Evolutionary conservation across 2,329 filamentous ascomycete genomes (phyloP).

Genomic region (Aspergillus fructus): DNA sequence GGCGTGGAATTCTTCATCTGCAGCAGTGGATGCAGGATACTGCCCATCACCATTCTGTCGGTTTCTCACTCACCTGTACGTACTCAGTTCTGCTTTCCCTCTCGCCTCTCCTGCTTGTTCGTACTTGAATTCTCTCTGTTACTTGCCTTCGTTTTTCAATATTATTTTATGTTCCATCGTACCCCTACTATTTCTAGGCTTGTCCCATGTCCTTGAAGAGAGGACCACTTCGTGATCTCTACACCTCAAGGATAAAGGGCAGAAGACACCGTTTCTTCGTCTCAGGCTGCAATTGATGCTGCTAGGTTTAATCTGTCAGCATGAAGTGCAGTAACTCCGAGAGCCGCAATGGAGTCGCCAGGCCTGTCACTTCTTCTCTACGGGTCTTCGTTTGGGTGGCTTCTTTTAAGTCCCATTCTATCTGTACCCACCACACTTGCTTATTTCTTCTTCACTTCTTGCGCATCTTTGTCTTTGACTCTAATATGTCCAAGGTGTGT

Average conservation of each 20-base stretch:
- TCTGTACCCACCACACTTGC: conserved; percentile 6
- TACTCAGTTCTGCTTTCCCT: background rate
- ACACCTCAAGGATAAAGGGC: background rate
- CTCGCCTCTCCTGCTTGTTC: background rate
- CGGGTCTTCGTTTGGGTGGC: conserved; percentile 6
- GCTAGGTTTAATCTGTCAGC: background rate
- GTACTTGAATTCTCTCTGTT: conserved; percentile 3
- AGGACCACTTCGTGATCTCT: background rate
- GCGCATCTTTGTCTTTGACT: background rate
- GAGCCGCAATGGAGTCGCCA: conserved; percentile 9
- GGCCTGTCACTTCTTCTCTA: conserved; percentile 15
- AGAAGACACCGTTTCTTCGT: background rate
- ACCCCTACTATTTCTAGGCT: background rate
- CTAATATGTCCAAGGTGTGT: conserved; percentile 7
- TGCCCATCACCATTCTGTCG: conserved; percentile 4
- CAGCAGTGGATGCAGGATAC: conserved; percentile 23
- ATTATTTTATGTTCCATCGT: background rate
- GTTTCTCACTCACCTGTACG: conserved; percentile 21
- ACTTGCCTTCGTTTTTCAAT: conserved; percentile 4
- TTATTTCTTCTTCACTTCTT: conserved; percentile 1
- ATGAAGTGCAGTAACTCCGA: conserved; percentile 7
- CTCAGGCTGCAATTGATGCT: background rate
- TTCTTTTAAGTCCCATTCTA: conserved; percentile 7
- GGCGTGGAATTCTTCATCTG: conserved; percentile 14
- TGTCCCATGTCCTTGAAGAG: background rate